These are phyloP conservation scores for Pseudonitzschia pungens DNA, from an alignment of 108 stramenopile genomes.

Conservation along the genomic window DNA sequence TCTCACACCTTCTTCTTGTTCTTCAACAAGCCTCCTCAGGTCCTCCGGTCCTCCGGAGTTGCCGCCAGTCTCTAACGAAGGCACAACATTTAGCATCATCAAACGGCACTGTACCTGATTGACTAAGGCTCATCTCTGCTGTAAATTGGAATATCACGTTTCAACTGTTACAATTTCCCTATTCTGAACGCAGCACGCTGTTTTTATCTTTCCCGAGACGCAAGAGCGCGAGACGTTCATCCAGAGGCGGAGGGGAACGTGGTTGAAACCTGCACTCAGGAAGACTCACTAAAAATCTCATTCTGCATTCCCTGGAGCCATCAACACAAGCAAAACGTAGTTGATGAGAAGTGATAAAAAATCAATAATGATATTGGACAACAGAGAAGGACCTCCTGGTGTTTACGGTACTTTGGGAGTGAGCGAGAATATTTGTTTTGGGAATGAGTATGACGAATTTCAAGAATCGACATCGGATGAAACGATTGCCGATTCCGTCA, in stretches of 20 bases:
- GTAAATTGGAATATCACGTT: too few species aligned
- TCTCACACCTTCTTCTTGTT: background rate
- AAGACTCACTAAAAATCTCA: background rate
- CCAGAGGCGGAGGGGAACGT: background rate
- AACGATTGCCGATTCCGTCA: background rate
- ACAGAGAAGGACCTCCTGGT: background rate
- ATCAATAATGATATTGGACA: background rate
- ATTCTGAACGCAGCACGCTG: too few species aligned
- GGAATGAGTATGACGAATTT: background rate
- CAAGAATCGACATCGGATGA: background rate
- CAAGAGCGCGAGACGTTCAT: too few species aligned
- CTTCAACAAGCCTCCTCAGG: background rate
- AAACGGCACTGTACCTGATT: too few species aligned
- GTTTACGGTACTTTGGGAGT: background rate
- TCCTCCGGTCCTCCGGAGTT: too few species aligned
- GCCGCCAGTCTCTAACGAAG: too few species aligned
- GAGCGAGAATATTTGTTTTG: too few species aligned
- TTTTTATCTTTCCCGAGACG: too few species aligned
- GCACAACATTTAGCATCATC: too few species aligned
- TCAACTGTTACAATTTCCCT: too few species aligned
- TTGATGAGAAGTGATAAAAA: background rate
- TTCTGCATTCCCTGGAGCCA: background rate
- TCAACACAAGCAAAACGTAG: background rate
- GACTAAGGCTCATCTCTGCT: too few species aligned
- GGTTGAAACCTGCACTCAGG: background rate